Evolutionary conservation across 139 green algal species (phyloP).

Genomic region (Micromonas commoda): DNA sequence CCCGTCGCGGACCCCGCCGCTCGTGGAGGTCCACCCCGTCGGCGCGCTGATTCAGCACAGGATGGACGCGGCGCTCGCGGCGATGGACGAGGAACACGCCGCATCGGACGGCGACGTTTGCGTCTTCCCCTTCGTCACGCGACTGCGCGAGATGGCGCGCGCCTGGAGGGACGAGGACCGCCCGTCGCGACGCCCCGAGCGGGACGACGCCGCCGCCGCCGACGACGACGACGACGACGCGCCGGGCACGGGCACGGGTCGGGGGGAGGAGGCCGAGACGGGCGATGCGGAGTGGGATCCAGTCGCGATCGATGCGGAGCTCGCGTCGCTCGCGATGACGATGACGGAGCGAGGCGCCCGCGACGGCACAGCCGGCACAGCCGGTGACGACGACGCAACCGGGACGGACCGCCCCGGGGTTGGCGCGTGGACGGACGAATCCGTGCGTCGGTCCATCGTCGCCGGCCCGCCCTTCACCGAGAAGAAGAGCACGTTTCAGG

Average conservation of each 20-base stretch:
- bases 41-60: too few species aligned
- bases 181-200: neutral
- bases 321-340: slow-evolving; percentile 1
- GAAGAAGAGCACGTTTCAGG: slow-evolving; percentile 38
- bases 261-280: neutral
- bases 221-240: neutral
- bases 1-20: too few species aligned
- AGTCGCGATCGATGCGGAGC: neutral
- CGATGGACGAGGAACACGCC: too few species aligned
- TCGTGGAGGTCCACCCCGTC: too few species aligned
- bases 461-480: neutral
- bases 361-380: too few species aligned
- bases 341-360: neutral
- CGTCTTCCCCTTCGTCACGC: too few species aligned
- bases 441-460: neutral
- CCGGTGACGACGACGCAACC: neutral
- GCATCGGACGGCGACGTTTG: too few species aligned
- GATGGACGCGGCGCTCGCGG: too few species aligned
- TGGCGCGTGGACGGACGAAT: neutral
- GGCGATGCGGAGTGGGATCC: neutral
- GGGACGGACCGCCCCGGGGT: neutral
- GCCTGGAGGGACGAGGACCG: too few species aligned
- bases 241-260: too few species aligned
- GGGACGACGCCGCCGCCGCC: neutral
- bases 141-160: neutral